Base-by-base conservation (phyloP, 139 green algal species). In the Volvox africanus region DNA sequence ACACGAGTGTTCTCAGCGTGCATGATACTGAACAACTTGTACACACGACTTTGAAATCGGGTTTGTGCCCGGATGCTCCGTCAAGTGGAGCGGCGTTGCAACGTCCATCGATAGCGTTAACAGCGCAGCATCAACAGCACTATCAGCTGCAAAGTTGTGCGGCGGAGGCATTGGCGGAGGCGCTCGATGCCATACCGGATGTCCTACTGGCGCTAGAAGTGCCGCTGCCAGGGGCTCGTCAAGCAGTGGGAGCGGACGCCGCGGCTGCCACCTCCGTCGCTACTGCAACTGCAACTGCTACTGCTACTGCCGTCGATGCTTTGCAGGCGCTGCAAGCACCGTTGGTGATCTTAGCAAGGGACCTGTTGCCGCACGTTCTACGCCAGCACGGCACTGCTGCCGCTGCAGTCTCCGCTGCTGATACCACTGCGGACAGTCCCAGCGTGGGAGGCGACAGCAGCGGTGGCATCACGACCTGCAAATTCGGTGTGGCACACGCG, bases 91-190 rank as follows among this genome's bases (percentile, higher is more conserved):
- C 44, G 44, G 44, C 44, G 5, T 9, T 55, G 44, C 44, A 55
- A 9, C 5, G 44, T 14, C 44, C 44, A 55, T 9, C 44, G 44
- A 55, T 55, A 55, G 44, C 44, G 9, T 9, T 9, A 9, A 55
- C 44, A 55, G 9, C 44, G 9, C 44, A 55, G 44, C 44, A 55
- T 55, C 35, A 36, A 13, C 61, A 22, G n/a, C 1, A n/a, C 33
- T 17, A 24, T 26, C 32, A 37, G 28, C 28, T 65, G 24, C 11
- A 1, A 17, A 19, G 44, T 13, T 61, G 85, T 71, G 36, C 86
- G 1, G 71, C 86, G 30, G 86, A 13, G 21, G 71, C 86, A 32
- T 44, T 90, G n/a, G 71, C 50, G 86, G 86, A 28, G 73, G 73
- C 73, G 28, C 50, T 83, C 21, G 73, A 90, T 44, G 71, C 50